These are phyloP conservation scores for Alternaria arborescens DNA, from an alignment of 2,329 filamentous ascomycete species.

Conservation along the genomic window DNA sequence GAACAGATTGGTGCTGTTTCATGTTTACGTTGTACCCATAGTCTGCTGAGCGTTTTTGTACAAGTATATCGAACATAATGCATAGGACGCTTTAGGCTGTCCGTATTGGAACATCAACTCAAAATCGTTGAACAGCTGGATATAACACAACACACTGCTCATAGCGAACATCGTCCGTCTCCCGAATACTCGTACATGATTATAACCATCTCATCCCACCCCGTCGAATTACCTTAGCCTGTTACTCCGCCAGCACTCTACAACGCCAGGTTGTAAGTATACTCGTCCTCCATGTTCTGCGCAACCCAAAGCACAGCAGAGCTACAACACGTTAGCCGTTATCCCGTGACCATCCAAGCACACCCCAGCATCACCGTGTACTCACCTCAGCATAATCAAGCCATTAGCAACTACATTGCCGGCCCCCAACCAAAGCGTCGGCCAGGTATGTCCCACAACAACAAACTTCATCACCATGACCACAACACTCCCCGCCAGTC, in stretches of 20 bases:
- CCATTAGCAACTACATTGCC: slow-evolving; percentile 72
- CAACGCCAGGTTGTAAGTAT: slow-evolving; percentile 73
- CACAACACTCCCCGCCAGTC: slow-evolving; percentile 71
- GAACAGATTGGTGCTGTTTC: slow-evolving; percentile 2
- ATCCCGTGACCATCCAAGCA: background rate
- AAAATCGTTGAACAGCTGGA: background rate
- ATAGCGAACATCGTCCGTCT: background rate
- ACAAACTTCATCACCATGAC: slow-evolving; percentile 75
- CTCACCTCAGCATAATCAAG: slow-evolving; percentile 71
- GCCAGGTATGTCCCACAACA: slow-evolving; percentile 66
- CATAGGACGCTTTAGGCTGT: slow-evolving; percentile 1
- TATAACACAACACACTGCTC: background rate
- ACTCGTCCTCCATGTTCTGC: slow-evolving; percentile 78
- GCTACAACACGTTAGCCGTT: slow-evolving; percentile 52
- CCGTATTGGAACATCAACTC: background rate
- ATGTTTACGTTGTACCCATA: slow-evolving; percentile 21
- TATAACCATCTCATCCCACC: background rate
- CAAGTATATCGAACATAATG: slow-evolving; percentile 26
- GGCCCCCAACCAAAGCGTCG: slow-evolving; percentile 72
- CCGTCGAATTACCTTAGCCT: background rate
- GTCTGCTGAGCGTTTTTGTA: slow-evolving; percentile 41
- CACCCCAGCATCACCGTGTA: background rate
- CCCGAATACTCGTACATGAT: slow-evolving; percentile 16
- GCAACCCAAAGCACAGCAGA: slow-evolving; percentile 73
- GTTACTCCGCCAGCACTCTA: slow-evolving; percentile 38